Evolutionary conservation across 768 basidiomycete species (phyloP), one percentile per base, ranked within the genome.

Genomic region (Boletus huronensis): DNA sequence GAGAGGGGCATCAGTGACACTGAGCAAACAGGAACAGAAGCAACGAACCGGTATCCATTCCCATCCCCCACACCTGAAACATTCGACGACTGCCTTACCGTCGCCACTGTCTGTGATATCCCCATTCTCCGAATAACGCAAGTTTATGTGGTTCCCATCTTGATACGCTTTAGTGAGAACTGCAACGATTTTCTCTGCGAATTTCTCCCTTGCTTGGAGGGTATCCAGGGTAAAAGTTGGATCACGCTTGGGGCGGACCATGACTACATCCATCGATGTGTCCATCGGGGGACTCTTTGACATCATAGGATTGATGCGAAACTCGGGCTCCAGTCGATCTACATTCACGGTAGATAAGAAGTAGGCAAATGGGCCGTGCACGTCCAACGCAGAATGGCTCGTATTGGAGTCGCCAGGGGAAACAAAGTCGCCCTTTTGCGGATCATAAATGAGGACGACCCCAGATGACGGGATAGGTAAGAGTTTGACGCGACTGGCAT

Each of bases 321-420:
- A 96, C 13, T 75, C 67, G 5, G 89, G 82, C 70, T 98, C 96
- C 59, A 98, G 75, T 13, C 96, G 80, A 70, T 93, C 90, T 40
- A 89, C 89, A 57, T 93, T 90, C 50, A 88, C 77, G 0, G 89
- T 87, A 9, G 88, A 82, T 25, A 94, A 71, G 67, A 97, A 90
- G 72, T 98, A 98, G 26, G 79, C 76, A 64, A 95, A 97, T 5
- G 93, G 93, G 2, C 93, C 95, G 3, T 76, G 62, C 10, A 93
- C 57, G 35, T 78, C 74, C 13, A 82, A 65, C n/a, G 73, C 63
- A 2, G 75, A 68, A 38, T 70, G 62, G 17, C 69, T 66, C 39
- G 70, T 58, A 49, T 66, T 54, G 10, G 70, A 70, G 14, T 72
- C 68, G 3, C 71, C 69, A 60, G 76, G 71, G n/a, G 72, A 59